Evolutionary conservation across 257 asterid genomes (phyloP).

Genomic region (Solanum peruvianum): DNA sequence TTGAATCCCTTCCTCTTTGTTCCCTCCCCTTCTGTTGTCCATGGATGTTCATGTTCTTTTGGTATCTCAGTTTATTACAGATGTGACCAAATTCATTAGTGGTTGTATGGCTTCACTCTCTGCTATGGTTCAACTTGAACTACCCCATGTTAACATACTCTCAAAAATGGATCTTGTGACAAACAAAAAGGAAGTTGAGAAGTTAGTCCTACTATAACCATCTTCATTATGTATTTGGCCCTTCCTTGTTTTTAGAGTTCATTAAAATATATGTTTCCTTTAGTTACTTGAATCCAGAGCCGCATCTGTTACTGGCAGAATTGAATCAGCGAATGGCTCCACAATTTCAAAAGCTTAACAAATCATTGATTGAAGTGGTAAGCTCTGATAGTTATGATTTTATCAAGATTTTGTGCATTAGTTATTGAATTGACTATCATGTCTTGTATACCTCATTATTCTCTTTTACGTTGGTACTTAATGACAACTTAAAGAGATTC

Average conservation of each 20-base stretch:
- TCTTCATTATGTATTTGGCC: background rate
- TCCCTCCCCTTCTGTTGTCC: background rate
- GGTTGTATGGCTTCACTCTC: constrained; percentile 99
- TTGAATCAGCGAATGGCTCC: constrained; percentile 90
- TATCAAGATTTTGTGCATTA: background rate
- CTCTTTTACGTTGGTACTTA: background rate
- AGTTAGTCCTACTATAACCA: constrained; percentile 39
- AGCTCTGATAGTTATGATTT: background rate
- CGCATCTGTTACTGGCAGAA: constrained; percentile 62
- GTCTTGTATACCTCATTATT: background rate
- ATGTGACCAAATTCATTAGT: constrained; percentile 95
- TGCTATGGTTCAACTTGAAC: constrained; percentile 95
- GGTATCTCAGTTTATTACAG: constrained; percentile 65
- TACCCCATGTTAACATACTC: constrained; percentile 90
- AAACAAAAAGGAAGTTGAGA: constrained; percentile 80
- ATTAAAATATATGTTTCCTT: constrained; percentile 4
- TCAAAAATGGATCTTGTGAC: constrained; percentile 98
- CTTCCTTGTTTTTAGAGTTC: background rate
- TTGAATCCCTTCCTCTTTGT: background rate
- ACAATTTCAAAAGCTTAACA: constrained; percentile 72
- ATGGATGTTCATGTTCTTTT: constrained; percentile 3
- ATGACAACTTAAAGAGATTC: background rate
- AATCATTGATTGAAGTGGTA: constrained; percentile 81
- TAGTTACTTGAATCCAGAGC: constrained; percentile 87
- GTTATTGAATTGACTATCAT: background rate